These are phyloP conservation scores for Escallonia herrerae DNA, from an alignment of 129 eudicot species.

Conservation along the genomic window DNA sequence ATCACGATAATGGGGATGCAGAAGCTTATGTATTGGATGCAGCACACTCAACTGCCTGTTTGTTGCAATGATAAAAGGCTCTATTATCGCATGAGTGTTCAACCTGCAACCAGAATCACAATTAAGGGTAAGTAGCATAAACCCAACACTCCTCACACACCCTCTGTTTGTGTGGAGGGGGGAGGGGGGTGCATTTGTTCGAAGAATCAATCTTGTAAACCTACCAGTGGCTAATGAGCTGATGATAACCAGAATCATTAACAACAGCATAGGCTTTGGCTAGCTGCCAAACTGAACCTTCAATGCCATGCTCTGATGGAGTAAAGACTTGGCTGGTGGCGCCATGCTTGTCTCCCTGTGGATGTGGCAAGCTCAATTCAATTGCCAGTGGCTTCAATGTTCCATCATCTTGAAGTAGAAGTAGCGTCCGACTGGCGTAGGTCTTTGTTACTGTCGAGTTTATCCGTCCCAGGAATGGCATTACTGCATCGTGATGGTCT, in stretches of 20 bases:
- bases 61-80: slow-evolving; percentile 18
- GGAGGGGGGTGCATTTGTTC: no score
- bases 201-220: background rate
- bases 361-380: slow-evolving; percentile 19
- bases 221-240: slow-evolving; percentile 24
- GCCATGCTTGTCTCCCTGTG: slow-evolving; percentile 10
- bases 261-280: slow-evolving; percentile 21
- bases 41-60: slow-evolving; percentile 18
- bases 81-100: slow-evolving; percentile 16
- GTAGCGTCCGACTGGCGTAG: slow-evolving; percentile 13
- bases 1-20: slow-evolving; percentile 21
- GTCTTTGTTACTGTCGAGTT: slow-evolving; percentile 11
- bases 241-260: slow-evolving; percentile 19
- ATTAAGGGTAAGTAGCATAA: background rate
- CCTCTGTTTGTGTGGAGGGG: background rate
- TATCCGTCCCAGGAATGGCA: slow-evolving; percentile 19
- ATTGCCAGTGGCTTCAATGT: slow-evolving; percentile 22
- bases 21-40: slow-evolving; percentile 21
- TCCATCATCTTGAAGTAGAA: slow-evolving; percentile 11
- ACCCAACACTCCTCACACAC: background rate
- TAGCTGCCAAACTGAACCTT: slow-evolving; percentile 10
- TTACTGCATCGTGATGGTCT: slow-evolving; percentile 18
- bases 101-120: slow-evolving; percentile 6
- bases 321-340: slow-evolving; percentile 15
- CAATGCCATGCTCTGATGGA: slow-evolving; percentile 5